Conservation (phyloP, 192 early-diverging fungal genomes). For the Linnemannia schmuckeri region DNA sequence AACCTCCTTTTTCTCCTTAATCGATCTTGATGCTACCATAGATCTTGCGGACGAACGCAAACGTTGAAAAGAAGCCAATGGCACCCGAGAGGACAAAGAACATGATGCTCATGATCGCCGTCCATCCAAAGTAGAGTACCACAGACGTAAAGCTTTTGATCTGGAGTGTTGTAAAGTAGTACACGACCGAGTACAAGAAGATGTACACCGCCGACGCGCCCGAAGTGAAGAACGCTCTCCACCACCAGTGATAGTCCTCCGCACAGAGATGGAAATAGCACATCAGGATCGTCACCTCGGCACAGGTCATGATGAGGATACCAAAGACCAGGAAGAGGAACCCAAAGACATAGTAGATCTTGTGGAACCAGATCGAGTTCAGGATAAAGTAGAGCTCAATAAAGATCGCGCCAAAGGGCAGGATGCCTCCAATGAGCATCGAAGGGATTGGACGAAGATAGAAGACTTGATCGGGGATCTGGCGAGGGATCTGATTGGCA, state of each 20-base stretch:
- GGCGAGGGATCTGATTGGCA: slow-evolving; percentile 94
- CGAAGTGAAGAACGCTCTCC: slow-evolving; percentile 89
- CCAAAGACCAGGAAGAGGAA: slow-evolving; percentile 92
- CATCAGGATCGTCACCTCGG: slow-evolving; percentile 88
- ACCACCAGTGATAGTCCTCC: slow-evolving; percentile 90
- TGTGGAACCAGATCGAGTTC: slow-evolving; percentile 94
- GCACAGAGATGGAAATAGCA: slow-evolving; percentile 92
- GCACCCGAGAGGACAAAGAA: slow-evolving; percentile 84
- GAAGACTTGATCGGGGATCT: slow-evolving; percentile 90
- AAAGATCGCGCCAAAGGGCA: slow-evolving; percentile 95
- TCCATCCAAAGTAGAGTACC: slow-evolving; percentile 93
- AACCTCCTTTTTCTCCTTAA: slow-evolving; percentile 39
- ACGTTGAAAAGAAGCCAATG: slow-evolving; percentile 84
- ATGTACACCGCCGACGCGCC: slow-evolving; percentile 91
- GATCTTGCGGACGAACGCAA: slow-evolving; percentile 84
- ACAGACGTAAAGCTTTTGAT: slow-evolving; percentile 85
- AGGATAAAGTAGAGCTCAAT: slow-evolving; percentile 98
- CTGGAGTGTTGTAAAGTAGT: slow-evolving; percentile 83
- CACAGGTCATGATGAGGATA: slow-evolving; percentile 86
- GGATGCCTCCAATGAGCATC: slow-evolving; percentile 84
- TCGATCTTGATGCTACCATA: slow-evolving; percentile 90
- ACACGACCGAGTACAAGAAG: slow-evolving; percentile 90
- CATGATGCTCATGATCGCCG: slow-evolving; percentile 78
- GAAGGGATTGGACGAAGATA: slow-evolving; percentile 81
- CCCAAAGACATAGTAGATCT: slow-evolving; percentile 94